Percentiles rank a stretch among this genome's conserved stretches.
Conservation (phyloP, 768 basidiomycete genomes). For the Kwoniella sp. region DNA sequence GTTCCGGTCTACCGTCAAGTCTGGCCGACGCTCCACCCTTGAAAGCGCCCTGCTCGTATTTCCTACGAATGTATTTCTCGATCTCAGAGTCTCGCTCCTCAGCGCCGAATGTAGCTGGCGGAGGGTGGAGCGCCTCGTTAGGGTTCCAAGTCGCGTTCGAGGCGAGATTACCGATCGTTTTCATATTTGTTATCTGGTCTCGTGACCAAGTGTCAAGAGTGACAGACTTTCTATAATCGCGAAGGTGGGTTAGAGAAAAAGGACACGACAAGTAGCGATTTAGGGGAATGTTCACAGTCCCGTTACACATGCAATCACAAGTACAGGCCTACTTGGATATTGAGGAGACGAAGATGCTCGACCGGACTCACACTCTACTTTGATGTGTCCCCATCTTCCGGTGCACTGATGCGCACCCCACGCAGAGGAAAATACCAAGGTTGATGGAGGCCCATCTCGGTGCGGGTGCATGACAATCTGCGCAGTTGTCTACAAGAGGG, state of each 20-base stretch:
- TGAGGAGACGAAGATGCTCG: no score
- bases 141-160: slow-evolving; percentile 82
- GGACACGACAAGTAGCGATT: no score
- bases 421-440: slow-evolving; percentile 69
- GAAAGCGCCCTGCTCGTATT: slow-evolving; percentile 57
- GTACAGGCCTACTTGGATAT: no score
- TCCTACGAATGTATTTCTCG: slow-evolving; percentile 85
- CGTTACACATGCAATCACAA: no score
- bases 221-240: slow-evolving; percentile 72
- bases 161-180: slow-evolving; percentile 74
- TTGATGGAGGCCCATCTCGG: slow-evolving; percentile 87
- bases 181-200: slow-evolving; percentile 63
- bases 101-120: slow-evolving; percentile 71
- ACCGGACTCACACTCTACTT: slow-evolving; percentile 77
- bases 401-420: slow-evolving; percentile 87
- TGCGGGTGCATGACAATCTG: slow-evolving; percentile 83
- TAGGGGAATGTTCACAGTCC: no score
- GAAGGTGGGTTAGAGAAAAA: neutral
- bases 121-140: slow-evolving; percentile 74
- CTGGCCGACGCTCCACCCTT: slow-evolving; percentile 23
- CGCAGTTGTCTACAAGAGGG: slow-evolving; percentile 70
- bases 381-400: slow-evolving; percentile 93
- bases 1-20: slow-evolving; percentile 7
- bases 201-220: slow-evolving; percentile 66
- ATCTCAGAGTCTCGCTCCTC: slow-evolving; percentile 82